Base-by-base conservation (phyloP, 2,329 filamentous ascomycete genomes). In the Cordyceps farinosa region DNA sequence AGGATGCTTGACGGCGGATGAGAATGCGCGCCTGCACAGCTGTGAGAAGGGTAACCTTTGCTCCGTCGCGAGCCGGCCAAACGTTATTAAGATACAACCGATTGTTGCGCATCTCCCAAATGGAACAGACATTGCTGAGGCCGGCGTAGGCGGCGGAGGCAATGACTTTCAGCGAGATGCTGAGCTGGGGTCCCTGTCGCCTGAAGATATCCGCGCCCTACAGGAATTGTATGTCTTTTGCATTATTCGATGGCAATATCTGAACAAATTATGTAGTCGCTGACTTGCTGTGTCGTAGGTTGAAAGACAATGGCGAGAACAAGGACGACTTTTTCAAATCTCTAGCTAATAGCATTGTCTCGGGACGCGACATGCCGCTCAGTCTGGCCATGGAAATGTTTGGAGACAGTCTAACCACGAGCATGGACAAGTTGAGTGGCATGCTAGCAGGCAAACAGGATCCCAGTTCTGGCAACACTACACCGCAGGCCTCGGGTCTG, bases 61-160 rank as follows among this genome's bases (percentile, higher is more conserved):
- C 67, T 70, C 77, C 0, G 76, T 81, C 0, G 79, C 77, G 54
- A 72, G 71, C 67, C 80, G 72, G 7, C 72, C 76, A 1, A 79
- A 83, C 0, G 83, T 90, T 0, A 88, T 97, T 7, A 88, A 84
- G 70, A 94, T 97, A 60, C 86, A 85, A 7, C 93, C 93, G 0
- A 87, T 97, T 48, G 83, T 97, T 17, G 86, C 87, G 5, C 86
- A 88, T 34, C 76, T 84, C 5, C 70, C 78, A 1, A 75, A 84
- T 59, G 90, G 89, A 8, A 74, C 76, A 15, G 85, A 91, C 29
- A 77, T 96, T 38, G 81, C 80, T 2, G 94, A 97, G 72, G 70
- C 88, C 7, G 92, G 92, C 1, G 83, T 90, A 34, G 92, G 92
- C 6, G 92, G 92, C 6, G 92, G 92, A 1, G 86, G 87, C 13